A percentile compares a stretch with the other conserved stretches of the same genome.
phyloP scores from a whole-genome alignment of 441 rosid genomes.

The Adansonia gregorii region DNA sequence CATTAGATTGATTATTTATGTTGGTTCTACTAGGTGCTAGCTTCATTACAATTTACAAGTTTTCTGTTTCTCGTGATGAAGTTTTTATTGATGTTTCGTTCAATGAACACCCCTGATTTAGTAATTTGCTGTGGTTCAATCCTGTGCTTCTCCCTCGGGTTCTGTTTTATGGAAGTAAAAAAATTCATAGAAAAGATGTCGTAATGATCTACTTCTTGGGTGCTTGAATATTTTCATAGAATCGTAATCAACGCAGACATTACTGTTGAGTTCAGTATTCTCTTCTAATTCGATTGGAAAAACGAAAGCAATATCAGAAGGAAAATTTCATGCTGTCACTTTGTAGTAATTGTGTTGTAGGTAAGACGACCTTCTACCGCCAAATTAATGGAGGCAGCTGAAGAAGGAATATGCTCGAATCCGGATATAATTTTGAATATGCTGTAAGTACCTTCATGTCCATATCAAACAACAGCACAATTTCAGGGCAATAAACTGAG shows the following conservation, averaged over 20 bases:
- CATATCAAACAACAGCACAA: not conserved
- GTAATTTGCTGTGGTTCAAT: not conserved
- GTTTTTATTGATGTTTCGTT: not conserved
- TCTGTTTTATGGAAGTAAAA: not conserved
- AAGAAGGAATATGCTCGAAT: constrained; percentile 33
- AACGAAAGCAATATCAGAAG: not conserved
- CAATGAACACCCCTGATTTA: not conserved
- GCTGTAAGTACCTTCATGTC: constrained; percentile 12
- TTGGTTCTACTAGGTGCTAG: no score
- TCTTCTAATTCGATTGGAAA: not conserved
- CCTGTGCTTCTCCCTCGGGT: not conserved
- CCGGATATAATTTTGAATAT: constrained; percentile 21
- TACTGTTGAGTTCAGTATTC: not conserved
- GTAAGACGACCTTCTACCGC: constrained; percentile 8
- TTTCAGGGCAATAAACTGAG: not conserved
- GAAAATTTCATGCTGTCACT: not conserved
- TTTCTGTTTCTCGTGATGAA: not conserved
- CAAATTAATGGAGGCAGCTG: constrained; percentile 33
- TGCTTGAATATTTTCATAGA: not conserved
- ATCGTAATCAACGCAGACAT: not conserved
- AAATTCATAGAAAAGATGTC: not conserved
- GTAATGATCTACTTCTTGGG: no score
- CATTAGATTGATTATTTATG: not conserved
- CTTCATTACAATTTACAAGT: not conserved
- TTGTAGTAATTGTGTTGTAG: not conserved